Base-by-base conservation (phyloP, 148 eudicot genomes). In the Euryodendron excelsum region DNA sequence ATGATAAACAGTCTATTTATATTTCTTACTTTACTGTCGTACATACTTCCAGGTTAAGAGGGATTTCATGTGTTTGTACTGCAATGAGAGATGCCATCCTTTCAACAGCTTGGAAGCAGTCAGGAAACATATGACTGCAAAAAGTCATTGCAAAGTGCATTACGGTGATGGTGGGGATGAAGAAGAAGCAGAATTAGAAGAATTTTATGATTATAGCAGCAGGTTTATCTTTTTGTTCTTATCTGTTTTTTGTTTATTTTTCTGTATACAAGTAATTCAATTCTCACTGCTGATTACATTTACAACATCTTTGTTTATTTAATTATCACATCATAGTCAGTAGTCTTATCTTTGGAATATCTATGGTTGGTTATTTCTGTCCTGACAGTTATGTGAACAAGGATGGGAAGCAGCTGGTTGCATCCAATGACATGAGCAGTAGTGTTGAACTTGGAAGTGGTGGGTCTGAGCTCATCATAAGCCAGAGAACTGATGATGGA, bases 41-140 rank as follows among this genome's bases (percentile, higher is more conserved):
- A 2, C 8, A 15, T 48, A 58, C 44, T 74, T 55, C n/a, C 86
- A 96, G 99, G 98, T 96, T 50, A 96, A 82, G 81, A 91, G 98
- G 83, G 97, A 96, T 82, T 90, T 79, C 73, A 71, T 93, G 85
- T 96, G 99, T 80, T 84, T 96, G 86, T 96, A 88, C 78, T 96
- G 99, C 88, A 91, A 92, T 64, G 95, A 91, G 76, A 91, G 97
- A 79, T 86, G 98, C 62, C 98, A 92, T 41, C 91, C 99, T 83
- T 96, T 96, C 82, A 93, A 88, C 84, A 91, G 97, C 85, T 85
- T 93, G 87, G 98, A 96, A 83, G 98, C 98, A 30, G 99, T 93
- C 47, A 87, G 99, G 87, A 96, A 92, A 83, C 99, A 96, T 60
- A 96, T 96, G 99, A 93, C 83, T 59, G 99, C 99, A 78, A 96